Conservation (phyloP, 2,329 filamentous ascomycete species). For the Exutisphaerella laricina region DNA sequence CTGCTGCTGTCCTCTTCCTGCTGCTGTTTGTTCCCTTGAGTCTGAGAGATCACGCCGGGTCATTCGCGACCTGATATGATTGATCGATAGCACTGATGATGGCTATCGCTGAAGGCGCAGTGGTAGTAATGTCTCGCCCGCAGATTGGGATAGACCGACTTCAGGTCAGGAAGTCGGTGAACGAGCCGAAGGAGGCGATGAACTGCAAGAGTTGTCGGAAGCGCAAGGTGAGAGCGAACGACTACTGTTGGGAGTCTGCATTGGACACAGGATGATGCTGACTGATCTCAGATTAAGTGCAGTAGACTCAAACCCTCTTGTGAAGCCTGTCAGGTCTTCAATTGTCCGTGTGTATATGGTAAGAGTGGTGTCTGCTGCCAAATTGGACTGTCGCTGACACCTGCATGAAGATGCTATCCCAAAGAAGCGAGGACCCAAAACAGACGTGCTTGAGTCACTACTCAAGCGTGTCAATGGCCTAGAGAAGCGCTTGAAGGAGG, state of each 20-base stretch:
- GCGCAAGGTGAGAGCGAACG: conserved; percentile 67
- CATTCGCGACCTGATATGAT: conserved; percentile 1
- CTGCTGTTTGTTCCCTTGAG: not conserved
- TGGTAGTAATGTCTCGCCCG: conserved; percentile 58
- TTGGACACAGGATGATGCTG: too few relatives aligned
- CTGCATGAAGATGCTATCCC: conserved; percentile 66
- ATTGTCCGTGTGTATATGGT: conserved; percentile 86
- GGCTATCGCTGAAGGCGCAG: conserved; percentile 22
- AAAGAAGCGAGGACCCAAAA: conserved; percentile 86
- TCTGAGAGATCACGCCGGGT: not conserved
- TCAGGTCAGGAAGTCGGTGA: conserved; percentile 63
- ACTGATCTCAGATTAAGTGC: conserved; percentile 69
- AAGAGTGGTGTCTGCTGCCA: conserved; percentile 28
- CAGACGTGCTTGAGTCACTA: conserved; percentile 77
- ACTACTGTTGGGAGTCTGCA: too few relatives aligned
- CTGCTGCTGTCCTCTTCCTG: conserved; percentile 7
- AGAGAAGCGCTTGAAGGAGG: conserved; percentile 66
- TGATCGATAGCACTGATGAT: conserved; percentile 8
- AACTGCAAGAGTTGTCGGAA: conserved; percentile 94
- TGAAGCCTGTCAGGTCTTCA: conserved; percentile 84
- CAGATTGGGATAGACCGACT: conserved; percentile 60
- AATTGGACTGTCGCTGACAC: not conserved
- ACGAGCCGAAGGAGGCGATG: conserved; percentile 82
- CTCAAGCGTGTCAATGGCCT: conserved; percentile 80
- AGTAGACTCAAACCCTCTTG: conserved; percentile 78